phyloP scores from a whole-genome alignment of 208 protist species.

The Willaertia magna region DNA sequence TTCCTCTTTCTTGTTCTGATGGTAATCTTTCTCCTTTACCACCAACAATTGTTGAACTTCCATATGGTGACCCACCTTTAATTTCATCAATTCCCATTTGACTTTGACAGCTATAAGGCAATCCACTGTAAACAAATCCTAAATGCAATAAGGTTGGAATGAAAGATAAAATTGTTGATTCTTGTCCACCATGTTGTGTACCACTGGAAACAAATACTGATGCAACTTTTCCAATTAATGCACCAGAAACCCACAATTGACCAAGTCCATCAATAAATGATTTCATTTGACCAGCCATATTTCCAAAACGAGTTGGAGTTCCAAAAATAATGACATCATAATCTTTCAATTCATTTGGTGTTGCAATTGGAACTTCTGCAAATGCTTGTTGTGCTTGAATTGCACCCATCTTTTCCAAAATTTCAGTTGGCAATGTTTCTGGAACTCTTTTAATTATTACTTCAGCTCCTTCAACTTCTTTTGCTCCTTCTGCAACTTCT shows the following conservation, averaged over 20 bases:
- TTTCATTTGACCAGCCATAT: constrained; percentile 30
- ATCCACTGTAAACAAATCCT: constrained; percentile 28
- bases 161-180: constrained; percentile 30
- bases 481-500: constrained; percentile 26
- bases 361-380: constrained; percentile 18
- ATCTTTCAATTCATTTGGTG: background rate
- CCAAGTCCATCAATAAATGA: constrained; percentile 27
- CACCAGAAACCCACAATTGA: constrained; percentile 25
- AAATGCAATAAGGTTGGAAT: constrained; percentile 23
- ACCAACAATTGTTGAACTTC: constrained; percentile 34
- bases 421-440: constrained; percentile 37
- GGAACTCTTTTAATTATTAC: constrained; percentile 30
- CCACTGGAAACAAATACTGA: constrained; percentile 27
- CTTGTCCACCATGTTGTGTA: constrained; percentile 37
- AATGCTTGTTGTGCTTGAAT: constrained; percentile 18
- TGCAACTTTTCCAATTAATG: constrained; percentile 32
- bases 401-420: constrained; percentile 39
- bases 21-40: constrained; percentile 30
- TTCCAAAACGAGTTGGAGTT: constrained; percentile 36
- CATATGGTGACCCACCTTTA: constrained; percentile 31
- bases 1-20: constrained; percentile 19
- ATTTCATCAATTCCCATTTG: constrained; percentile 23
- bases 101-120: constrained; percentile 22
- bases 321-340: constrained; percentile 37
- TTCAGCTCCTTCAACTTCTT: constrained; percentile 24